Conservation (phyloP, 106 monocot genomes). For the Phalaenopsis aphrodite region DNA sequence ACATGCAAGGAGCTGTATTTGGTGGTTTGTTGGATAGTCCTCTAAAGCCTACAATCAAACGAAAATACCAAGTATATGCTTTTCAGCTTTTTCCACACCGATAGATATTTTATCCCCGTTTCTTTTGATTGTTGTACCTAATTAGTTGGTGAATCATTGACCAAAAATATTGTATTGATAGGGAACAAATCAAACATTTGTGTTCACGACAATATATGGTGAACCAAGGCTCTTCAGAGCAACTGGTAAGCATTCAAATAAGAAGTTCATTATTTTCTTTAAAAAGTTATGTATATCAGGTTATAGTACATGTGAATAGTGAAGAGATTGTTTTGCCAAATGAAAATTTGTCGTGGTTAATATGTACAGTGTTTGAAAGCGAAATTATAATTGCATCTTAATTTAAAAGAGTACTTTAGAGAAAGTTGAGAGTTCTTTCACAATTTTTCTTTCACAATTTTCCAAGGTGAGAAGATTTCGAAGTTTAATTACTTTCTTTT, state of each 20-base stretch:
- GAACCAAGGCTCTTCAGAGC: conserved; percentile 85
- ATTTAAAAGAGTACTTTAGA: too few relatives aligned
- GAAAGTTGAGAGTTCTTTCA: too few relatives aligned
- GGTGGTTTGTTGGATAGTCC: conserved; percentile 80
- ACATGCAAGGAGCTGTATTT: conserved; percentile 89
- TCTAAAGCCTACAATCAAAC: conserved; percentile 63
- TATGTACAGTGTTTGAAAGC: too few relatives aligned
- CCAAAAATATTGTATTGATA: conserved; percentile 15
- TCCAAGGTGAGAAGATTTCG: too few relatives aligned
- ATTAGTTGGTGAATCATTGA: background rate
- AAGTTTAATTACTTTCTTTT: too few relatives aligned
- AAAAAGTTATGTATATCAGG: too few relatives aligned
- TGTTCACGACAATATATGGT: conserved; percentile 86
- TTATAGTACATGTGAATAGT: too few relatives aligned
- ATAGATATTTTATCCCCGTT: background rate
- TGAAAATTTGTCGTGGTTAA: too few relatives aligned
- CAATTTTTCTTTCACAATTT: too few relatives aligned
- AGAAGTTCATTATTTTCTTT: too few relatives aligned
- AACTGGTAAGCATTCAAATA: conserved; percentile 48
- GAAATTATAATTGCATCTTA: too few relatives aligned
- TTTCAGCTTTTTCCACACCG: background rate
- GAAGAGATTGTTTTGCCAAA: too few relatives aligned
- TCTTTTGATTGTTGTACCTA: background rate
- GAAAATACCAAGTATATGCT: conserved; percentile 78
- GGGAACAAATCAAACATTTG: conserved; percentile 82